Evolutionary conservation across 345 rosid genomes (phyloP), one percentile per base, ranked within the genome.

Genomic region (Eucalyptus pauciflora): DNA sequence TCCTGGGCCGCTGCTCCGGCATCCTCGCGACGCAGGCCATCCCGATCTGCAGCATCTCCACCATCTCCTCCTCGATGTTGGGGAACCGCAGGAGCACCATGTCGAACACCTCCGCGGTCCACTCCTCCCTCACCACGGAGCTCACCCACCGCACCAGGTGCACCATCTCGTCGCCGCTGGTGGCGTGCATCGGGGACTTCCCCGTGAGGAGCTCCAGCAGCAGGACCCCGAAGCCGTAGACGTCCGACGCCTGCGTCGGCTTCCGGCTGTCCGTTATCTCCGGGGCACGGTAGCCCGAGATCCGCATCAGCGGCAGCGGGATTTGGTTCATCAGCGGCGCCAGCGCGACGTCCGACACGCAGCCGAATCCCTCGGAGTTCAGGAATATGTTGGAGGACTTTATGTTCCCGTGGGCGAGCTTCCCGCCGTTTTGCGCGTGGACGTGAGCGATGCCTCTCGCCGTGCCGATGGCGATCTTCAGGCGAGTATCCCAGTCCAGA

Each of bases 71-170:
- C 92, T 98, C 99, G 52, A 97, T 96, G 86, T 97, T 96, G 12
- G 99, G 96, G 91, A 93, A 96, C 93, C 97, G 93, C 93, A 97
- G 64, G 49, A 98, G 96, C 94, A 93, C 96, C 56, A 95, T 89
- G 86, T 98, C 99, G 89, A 97, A 98, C 88, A 97, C 99, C 91
- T 97, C 99, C 33, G 98, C 99, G 0, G 99, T 96, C 99, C 99
- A 98, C 92, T 98, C 99, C 88, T 98, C 99, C 88, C 99, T 94
- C 45, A 98, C 99, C 31, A 97, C 99, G 1, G 99, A 96, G 92
- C 96, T 95, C 90, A 97, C 99, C 99, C 99, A 97, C 89, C 98
- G 92, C 89, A 95, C 99, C 92, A 98, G 91, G 92, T 96, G 97
- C 90, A 94, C 92, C 46, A 93, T 93, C 91, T 97, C 97, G 24